Percentiles rank a stretch among this genome's conserved stretches.
Evolutionary conservation across 2,329 filamentous ascomycete species (phyloP).

Genomic region (Colletotrichum noveboracense): DNA sequence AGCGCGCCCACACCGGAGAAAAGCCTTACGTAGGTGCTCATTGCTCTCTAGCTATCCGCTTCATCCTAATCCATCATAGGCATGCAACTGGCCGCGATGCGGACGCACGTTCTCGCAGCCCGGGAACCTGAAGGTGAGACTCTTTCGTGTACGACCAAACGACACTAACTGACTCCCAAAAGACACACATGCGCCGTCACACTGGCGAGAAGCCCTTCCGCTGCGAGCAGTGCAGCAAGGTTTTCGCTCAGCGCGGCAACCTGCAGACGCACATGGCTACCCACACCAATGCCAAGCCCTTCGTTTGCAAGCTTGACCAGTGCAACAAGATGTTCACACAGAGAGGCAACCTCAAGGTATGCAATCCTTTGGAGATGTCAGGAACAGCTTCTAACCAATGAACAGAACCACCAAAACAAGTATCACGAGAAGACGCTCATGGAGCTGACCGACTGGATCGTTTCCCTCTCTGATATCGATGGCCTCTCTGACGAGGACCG

Average conservation of each 20-base stretch:
- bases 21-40: slow-evolving; percentile 79
- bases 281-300: slow-evolving; percentile 79
- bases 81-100: slow-evolving; percentile 76
- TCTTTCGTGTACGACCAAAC: background rate
- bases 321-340: slow-evolving; percentile 91
- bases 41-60: background rate
- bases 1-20: slow-evolving; percentile 84
- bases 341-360: slow-evolving; percentile 88
- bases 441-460: slow-evolving; percentile 73
- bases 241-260: slow-evolving; percentile 86
- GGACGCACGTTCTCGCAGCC: slow-evolving; percentile 85
- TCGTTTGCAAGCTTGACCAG: slow-evolving; percentile 79
- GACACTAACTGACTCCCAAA: background rate
- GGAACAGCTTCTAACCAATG: background rate
- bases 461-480: slow-evolving; percentile 64
- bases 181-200: slow-evolving; percentile 88
- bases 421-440: slow-evolving; percentile 82
- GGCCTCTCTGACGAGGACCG: slow-evolving; percentile 71
- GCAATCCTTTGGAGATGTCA: background rate
- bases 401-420: slow-evolving; percentile 87
- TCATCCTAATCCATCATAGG: slow-evolving; percentile 42
- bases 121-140: slow-evolving; percentile 82
- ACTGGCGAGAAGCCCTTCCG: slow-evolving; percentile 85
- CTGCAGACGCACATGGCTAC: slow-evolving; percentile 84
- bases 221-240: slow-evolving; percentile 80